These are phyloP conservation scores for Kodamaea plutei DNA, from an alignment of 1,139 yeast species.

Conservation along the genomic window DNA sequence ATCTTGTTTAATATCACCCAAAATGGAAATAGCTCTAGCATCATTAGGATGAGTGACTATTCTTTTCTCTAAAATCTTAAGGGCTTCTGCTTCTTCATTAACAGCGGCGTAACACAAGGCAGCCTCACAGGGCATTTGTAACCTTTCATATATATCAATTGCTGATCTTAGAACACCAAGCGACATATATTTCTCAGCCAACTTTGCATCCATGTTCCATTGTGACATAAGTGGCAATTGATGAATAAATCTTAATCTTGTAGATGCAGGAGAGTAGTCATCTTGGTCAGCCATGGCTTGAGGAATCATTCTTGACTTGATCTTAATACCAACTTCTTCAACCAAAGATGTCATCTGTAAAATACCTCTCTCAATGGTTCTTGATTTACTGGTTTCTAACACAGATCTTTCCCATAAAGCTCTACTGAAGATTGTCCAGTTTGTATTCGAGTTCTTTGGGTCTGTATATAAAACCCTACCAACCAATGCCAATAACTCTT, in stretches of 20 bases:
- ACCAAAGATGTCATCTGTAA: slow-evolving; percentile 89
- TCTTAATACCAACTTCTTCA: slow-evolving; percentile 78
- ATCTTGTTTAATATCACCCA: slow-evolving; percentile 82
- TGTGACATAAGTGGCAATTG: slow-evolving; percentile 75
- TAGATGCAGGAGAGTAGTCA: slow-evolving; percentile 32
- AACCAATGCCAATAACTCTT: slow-evolving; percentile 73
- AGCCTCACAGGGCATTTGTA: slow-evolving; percentile 74
- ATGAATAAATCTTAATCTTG: slow-evolving; percentile 67
- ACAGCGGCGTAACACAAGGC: slow-evolving; percentile 89
- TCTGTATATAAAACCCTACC: slow-evolving; percentile 59
- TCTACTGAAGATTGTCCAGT: slow-evolving; percentile 79
- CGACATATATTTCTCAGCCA: slow-evolving; percentile 87
- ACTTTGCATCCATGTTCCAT: slow-evolving; percentile 76
- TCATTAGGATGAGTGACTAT: slow-evolving; percentile 61
- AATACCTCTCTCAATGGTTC: slow-evolving; percentile 91
- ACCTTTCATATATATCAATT: slow-evolving; percentile 78
- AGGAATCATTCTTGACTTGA: slow-evolving; percentile 60
- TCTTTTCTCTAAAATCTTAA: slow-evolving; percentile 51
- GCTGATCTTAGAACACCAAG: slow-evolving; percentile 86
- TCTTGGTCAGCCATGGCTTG: slow-evolving; percentile 29
- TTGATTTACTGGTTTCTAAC: slow-evolving; percentile 73
- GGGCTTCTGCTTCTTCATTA: slow-evolving; percentile 70
- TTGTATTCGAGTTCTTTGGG: slow-evolving; percentile 38
- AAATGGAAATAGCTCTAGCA: slow-evolving; percentile 77
- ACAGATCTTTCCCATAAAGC: slow-evolving; percentile 90